These are phyloP conservation scores for Coriolopsis trogii DNA, from an alignment of 1,284 basidiomycete species.

Conservation along the genomic window DNA sequence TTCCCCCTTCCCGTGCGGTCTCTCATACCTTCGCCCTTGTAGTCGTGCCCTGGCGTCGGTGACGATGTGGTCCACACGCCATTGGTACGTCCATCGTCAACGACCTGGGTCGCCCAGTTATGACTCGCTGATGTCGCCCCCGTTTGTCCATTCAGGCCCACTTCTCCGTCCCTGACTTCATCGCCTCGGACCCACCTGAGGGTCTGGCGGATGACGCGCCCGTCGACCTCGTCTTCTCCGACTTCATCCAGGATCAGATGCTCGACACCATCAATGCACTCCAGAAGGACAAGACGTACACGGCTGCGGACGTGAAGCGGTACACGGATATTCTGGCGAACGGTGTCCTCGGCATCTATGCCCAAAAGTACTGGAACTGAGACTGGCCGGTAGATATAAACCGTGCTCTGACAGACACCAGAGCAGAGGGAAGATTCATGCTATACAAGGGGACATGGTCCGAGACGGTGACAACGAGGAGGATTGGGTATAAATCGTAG, in stretches of 20 bases:
- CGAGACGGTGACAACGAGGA: no score
- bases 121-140: no score
- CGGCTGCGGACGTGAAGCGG: constrained; percentile 47
- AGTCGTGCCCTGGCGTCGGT: constrained; percentile 72
- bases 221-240: constrained; percentile 71
- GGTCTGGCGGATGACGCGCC: constrained; percentile 50
- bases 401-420: no score
- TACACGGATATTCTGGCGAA: constrained; percentile 57
- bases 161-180: constrained; percentile 56
- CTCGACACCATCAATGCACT: constrained; percentile 57
- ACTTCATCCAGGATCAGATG: constrained; percentile 62
- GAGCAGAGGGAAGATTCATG: no score
- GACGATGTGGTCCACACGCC: constrained; percentile 68
- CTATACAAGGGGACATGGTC: no score
- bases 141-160: constrained; percentile 39
- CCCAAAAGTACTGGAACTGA: constrained; percentile 61
- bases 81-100: constrained; percentile 33
- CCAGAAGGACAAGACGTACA: constrained; percentile 53
- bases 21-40: no score
- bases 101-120: no score
- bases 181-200: constrained; percentile 55
- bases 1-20: background rate
- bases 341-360: constrained; percentile 61
- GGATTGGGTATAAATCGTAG: no score
- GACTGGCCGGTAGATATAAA: no score